Percentiles rank a stretch among this genome's conserved stretches.
Conservation (phyloP, 768 basidiomycete genomes). For the Leccinum truebloodii region DNA sequence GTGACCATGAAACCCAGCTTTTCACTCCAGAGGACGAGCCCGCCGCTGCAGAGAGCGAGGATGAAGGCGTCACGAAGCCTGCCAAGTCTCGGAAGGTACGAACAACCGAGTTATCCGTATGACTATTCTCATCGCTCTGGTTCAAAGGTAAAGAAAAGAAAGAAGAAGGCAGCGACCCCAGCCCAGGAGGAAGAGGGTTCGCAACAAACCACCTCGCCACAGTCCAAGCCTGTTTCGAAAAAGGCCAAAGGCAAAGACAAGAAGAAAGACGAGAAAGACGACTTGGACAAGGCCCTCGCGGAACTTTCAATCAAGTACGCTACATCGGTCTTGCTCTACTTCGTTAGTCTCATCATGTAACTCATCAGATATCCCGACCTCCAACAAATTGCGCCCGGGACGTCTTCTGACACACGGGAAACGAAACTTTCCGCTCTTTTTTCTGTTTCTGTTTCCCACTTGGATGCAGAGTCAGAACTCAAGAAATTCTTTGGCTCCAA, state of each 20-base stretch:
- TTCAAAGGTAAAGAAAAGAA: slow-evolving; percentile 41
- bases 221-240: slow-evolving; percentile 51
- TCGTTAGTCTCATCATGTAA: slow-evolving; percentile 3
- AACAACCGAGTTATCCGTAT: not conserved
- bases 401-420: slow-evolving; percentile 29
- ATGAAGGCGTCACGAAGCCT: slow-evolving; percentile 22
- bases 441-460: slow-evolving; percentile 74
- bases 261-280: slow-evolving; percentile 63
- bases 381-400: slow-evolving; percentile 35
- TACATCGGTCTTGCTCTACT: not conserved
- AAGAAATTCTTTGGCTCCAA: slow-evolving; percentile 92
- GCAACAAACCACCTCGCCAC: slow-evolving; percentile 13
- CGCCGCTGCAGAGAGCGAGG: slow-evolving; percentile 20
- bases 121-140: slow-evolving; percentile 3
- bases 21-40: slow-evolving; percentile 36
- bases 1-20: slow-evolving; percentile 39
- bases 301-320: slow-evolving; percentile 80
- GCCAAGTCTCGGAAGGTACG: slow-evolving; percentile 28
- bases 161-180: slow-evolving; percentile 31
- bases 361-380: slow-evolving; percentile 52
- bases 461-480: slow-evolving; percentile 90
- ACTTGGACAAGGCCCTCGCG: slow-evolving; percentile 81
- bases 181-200: slow-evolving; percentile 5
- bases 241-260: slow-evolving; percentile 67
- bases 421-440: slow-evolving; percentile 56